A percentile compares a stretch with the other conserved stretches of the same genome.
phyloP scores from a whole-genome alignment of 108 stramenopile genomes.

The Cyclotella choctawhatcheeana region DNA sequence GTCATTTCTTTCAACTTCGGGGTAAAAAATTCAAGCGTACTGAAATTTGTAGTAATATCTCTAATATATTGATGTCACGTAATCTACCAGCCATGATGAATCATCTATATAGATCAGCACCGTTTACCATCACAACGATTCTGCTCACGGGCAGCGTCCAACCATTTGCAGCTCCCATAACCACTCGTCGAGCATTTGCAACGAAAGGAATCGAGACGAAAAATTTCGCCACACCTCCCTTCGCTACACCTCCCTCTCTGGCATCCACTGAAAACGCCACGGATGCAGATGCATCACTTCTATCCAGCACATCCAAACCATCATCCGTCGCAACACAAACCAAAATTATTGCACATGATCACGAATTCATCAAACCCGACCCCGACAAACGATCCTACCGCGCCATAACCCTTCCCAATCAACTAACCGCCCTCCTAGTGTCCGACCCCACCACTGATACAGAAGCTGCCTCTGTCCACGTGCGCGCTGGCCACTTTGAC shows the following conservation, averaged over 20 bases:
- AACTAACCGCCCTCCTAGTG: conserved; percentile 67
- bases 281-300: too few relatives aligned
- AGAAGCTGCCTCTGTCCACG: conserved; percentile 82
- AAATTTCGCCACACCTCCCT: conserved; percentile 1
- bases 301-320: not conserved
- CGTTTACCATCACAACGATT: conserved; percentile 1
- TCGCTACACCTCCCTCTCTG: not conserved
- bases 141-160: conserved; percentile 18
- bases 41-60: too few relatives aligned
- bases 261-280: too few relatives aligned
- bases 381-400: conserved; percentile 74
- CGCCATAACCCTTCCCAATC: conserved; percentile 67
- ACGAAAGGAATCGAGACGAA: not conserved
- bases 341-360: conserved; percentile 59
- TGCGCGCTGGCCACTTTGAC: conserved; percentile 89
- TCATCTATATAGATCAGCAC: not conserved
- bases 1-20: not conserved
- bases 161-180: conserved; percentile 33
- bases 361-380: conserved; percentile 72
- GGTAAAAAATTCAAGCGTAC: not conserved
- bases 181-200: too few relatives aligned
- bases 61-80: too few relatives aligned
- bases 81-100: too few relatives aligned
- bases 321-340: too few relatives aligned
- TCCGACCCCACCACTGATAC: conserved; percentile 65